phyloP scores from a whole-genome alignment of 768 basidiomycete genomes.

The Boletus bicolor region DNA sequence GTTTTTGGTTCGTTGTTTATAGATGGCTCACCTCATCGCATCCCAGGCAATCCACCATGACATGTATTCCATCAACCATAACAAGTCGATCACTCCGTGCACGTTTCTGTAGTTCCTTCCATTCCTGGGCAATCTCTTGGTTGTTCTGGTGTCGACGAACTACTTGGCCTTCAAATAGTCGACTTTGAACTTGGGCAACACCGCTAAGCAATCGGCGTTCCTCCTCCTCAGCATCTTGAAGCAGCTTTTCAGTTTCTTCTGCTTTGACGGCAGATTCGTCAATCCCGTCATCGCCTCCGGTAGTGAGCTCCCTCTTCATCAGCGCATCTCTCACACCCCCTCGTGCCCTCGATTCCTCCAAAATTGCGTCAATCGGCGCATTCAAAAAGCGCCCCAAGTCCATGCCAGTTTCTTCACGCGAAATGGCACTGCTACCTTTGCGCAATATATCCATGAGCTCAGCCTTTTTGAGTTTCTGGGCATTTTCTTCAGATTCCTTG shows the following conservation, averaged over 20 bases:
- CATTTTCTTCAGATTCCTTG: conserved; percentile 23
- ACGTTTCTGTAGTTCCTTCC: conserved; percentile 46
- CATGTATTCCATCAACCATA: conserved; percentile 35
- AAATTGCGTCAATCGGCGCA: conserved; percentile 42
- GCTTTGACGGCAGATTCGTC: conserved; percentile 8
- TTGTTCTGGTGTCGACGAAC: conserved; percentile 34
- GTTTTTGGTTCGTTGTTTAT: conserved; percentile 17
- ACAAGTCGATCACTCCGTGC: conserved; percentile 40
- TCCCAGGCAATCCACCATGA: conserved; percentile 30
- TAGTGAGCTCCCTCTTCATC: conserved; percentile 41
- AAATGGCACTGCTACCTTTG: conserved; percentile 55
- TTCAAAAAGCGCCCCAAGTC: conserved; percentile 43
- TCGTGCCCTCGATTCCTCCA: conserved; percentile 43
- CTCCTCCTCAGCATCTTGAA: conserved; percentile 50
- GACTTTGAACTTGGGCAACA: conserved; percentile 55
- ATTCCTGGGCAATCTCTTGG: conserved; percentile 43
- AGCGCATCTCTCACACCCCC: conserved; percentile 43
- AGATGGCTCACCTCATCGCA: conserved; percentile 27
- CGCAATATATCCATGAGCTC: conserved; percentile 58
- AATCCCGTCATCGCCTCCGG: not conserved
- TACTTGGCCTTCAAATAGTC: conserved; percentile 55
- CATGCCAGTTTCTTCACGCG: conserved; percentile 36
- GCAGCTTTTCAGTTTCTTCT: conserved; percentile 28
- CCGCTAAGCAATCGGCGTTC: conserved; percentile 49
- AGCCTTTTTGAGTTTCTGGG: conserved; percentile 34